Conservation (phyloP, 805 yeast species). For the Kluyveromyces nonfermentans region DNA sequence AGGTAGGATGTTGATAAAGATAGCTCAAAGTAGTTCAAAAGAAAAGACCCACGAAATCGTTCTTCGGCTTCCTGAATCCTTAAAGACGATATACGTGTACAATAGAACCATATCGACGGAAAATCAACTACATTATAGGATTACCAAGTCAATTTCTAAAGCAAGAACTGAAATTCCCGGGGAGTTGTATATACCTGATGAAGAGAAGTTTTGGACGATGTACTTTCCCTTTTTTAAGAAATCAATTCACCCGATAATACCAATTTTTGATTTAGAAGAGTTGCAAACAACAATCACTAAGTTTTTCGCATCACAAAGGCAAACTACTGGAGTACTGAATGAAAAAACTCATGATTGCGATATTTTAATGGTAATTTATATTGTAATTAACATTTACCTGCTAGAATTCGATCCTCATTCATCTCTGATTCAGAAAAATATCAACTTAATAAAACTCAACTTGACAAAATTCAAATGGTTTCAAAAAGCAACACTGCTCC, state of each 20-base stretch:
- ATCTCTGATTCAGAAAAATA: not conserved
- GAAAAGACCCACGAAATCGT: not conserved
- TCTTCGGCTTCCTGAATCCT: slow-evolving; percentile 1
- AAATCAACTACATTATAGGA: slow-evolving; percentile 1
- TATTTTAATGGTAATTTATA: not conserved
- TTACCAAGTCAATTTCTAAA: not conserved
- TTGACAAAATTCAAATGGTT: slow-evolving; percentile 12
- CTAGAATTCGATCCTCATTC: not conserved
- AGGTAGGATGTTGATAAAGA: not conserved
- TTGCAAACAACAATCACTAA: slow-evolving; percentile 10
- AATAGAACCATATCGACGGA: slow-evolving; percentile 1
- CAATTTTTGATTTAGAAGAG: slow-evolving; percentile 16
- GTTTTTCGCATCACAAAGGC: slow-evolving; percentile 9
- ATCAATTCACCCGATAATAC: slow-evolving; percentile 15
- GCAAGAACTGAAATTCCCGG: not conserved
- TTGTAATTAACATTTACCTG: not conserved
- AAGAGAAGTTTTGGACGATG: slow-evolving; percentile 10
- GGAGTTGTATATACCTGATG: slow-evolving; percentile 11
- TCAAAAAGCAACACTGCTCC: slow-evolving; percentile 23
- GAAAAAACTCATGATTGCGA: not conserved
- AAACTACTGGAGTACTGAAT: slow-evolving; percentile 1
- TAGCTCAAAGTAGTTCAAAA: not conserved
- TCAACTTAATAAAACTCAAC: not conserved
- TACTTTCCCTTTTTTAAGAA: slow-evolving; percentile 17
- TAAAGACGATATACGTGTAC: not conserved